Base-by-base conservation (phyloP, 768 basidiomycete species). In the Tulasnella sp. region DNA sequence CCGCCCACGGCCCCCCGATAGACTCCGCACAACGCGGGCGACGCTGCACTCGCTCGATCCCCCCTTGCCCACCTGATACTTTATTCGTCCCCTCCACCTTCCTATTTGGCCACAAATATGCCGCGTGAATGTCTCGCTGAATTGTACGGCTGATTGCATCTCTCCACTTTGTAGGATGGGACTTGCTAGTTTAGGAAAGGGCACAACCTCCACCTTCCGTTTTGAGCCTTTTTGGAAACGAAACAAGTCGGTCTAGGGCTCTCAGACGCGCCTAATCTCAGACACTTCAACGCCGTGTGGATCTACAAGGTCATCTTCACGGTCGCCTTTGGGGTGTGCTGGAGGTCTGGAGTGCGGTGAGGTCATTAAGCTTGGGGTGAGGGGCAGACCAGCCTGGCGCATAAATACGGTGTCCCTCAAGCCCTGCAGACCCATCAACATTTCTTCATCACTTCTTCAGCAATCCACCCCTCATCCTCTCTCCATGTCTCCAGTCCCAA, bases 401-500 rank as follows among this genome's bases (percentile, higher is more conserved):
- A n/a, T 52, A 52, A 52, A 52, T 52, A 52, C n/a, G 21, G 52
- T 10, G 7, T n/a, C 52, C 19, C 21, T n/a, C 52, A n/a, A 7
- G 24, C 52, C 6, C 24, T 10, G 52, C 21, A 52, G 24, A n/a
- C 62, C 31, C 56, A 58, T n/a, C 56, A 58, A 8, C 58, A 10
- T 34, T 62, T 62, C 58, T 24, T 24, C 34, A 68, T 44, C 44
- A 44, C 12, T 7, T 68, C 62, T 68, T 31, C 34, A 68, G 27
- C 62, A n/a, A 14, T 36, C 62, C 62, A 18, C 18, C 9, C 36
- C 34, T 68, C 62, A 14, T 16, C 27, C 62, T 31, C 18, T 42
- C 73, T 5, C 73, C 18, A 74, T 74, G 73, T 39, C 73, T 74
- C n/a, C 73, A 27, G 73, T 74, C 27, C 73, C 39, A 24, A 74